phyloP scores from a whole-genome alignment of 768 basidiomycete genomes.

The Lactarius sp. region DNA sequence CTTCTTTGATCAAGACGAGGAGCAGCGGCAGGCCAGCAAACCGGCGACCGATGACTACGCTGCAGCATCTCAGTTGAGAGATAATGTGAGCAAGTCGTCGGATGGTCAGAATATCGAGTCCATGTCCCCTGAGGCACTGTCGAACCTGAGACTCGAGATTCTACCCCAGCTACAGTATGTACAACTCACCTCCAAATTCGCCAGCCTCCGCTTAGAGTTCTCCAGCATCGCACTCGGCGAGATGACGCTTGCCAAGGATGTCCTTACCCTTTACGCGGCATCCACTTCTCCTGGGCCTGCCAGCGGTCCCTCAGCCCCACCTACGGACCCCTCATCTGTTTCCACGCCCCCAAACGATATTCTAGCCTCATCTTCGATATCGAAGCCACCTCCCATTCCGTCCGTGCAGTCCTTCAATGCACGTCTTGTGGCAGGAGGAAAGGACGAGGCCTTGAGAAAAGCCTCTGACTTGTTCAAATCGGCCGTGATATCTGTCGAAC shows the following conservation, averaged over 20 bases:
- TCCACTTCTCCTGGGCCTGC: constrained; percentile 25
- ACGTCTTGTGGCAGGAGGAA: constrained; percentile 68
- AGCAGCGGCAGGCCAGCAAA: constrained; percentile 20
- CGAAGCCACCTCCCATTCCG: constrained; percentile 45
- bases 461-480: constrained; percentile 66
- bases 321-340: constrained; percentile 2
- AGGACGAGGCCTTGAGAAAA: constrained; percentile 73
- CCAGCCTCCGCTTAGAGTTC: background rate
- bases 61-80: constrained; percentile 30
- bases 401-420: constrained; percentile 71
- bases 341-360: constrained; percentile 23
- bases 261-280: constrained; percentile 55
- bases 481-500: constrained; percentile 66
- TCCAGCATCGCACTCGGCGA: constrained; percentile 70
- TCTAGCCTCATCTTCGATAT: constrained; percentile 59
- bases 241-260: constrained; percentile 70
- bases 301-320: background rate
- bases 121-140: constrained; percentile 72
- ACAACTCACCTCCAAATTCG: background rate
- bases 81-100: constrained; percentile 30
- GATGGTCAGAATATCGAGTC: constrained; percentile 37
- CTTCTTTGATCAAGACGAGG: constrained; percentile 58
- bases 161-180: constrained; percentile 70
- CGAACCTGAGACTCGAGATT: constrained; percentile 69
- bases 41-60: constrained; percentile 24